Conservation (phyloP, 306 rosid species). For the Citrullus mucosospermus region DNA sequence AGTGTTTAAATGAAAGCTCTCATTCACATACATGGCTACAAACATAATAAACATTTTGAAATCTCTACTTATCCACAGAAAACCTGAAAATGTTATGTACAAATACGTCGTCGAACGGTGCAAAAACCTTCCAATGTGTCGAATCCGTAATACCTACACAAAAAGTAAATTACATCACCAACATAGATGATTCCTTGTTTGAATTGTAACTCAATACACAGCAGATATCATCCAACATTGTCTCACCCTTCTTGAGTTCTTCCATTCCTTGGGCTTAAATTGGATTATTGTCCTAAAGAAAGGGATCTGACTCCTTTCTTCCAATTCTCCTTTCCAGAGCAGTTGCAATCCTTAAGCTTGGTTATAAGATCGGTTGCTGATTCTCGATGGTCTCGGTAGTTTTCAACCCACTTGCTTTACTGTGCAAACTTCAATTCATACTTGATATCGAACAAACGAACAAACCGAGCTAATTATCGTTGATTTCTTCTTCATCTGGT, state of each 20-base stretch:
- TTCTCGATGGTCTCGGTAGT: background rate
- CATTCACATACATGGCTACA: background rate
- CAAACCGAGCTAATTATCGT: slow-evolving; percentile 29
- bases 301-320: background rate
- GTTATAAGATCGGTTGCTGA: background rate
- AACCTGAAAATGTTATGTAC: slow-evolving; percentile 10
- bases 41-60: slow-evolving; percentile 8
- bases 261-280: background rate
- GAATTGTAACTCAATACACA: background rate
- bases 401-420: background rate
- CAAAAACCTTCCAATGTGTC: background rate
- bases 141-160: background rate
- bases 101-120: background rate
- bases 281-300: background rate
- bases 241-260: background rate
- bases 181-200: background rate
- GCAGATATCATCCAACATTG: background rate
- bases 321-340: background rate
- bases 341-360: background rate
- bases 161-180: background rate
- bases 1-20: background rate
- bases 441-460: background rate
- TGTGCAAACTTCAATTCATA: background rate
- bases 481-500: slow-evolving; percentile 64
- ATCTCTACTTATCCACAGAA: slow-evolving; percentile 5